These are phyloP conservation scores for Colletotrichum sp. DNA, from an alignment of 2,329 filamentous ascomycete genomes.

Conservation along the genomic window DNA sequence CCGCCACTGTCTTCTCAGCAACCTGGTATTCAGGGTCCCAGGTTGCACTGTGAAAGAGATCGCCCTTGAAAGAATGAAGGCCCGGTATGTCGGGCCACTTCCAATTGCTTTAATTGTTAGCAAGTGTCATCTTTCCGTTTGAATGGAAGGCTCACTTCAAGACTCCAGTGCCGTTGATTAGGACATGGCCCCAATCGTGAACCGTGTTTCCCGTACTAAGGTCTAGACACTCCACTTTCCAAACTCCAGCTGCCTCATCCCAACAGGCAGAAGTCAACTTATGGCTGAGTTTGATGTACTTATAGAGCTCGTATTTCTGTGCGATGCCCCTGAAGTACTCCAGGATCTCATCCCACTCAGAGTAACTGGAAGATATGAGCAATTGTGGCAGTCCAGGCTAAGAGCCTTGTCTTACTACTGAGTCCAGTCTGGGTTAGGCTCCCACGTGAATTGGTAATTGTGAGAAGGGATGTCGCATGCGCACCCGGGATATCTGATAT, in stretches of 20 bases:
- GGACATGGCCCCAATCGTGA: background rate
- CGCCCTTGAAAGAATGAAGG: background rate
- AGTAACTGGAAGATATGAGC: background rate
- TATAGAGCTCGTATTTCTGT: background rate
- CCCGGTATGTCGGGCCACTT: background rate
- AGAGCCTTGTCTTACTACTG: background rate
- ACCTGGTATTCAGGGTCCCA: background rate
- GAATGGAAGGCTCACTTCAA: background rate
- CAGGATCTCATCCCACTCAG: background rate
- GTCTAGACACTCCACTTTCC: background rate
- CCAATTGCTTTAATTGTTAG: background rate
- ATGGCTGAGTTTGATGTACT: background rate
- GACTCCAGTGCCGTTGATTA: background rate
- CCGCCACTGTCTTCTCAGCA: background rate
- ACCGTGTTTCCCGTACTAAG: background rate
- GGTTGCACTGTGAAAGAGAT: background rate
- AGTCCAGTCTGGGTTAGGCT: slow-evolving; percentile 58
- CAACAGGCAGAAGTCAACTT: background rate
- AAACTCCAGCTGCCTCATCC: background rate
- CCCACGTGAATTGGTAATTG: slow-evolving; percentile 47
- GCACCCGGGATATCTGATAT: slow-evolving; percentile 22
- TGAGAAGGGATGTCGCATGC: slow-evolving; percentile 25
- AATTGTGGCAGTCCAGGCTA: background rate
- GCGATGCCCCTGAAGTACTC: background rate
- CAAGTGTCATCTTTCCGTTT: background rate